These are phyloP conservation scores for Aegilops tauschii DNA, from an alignment of 176 grass and related monocot genomes.

Conservation along the genomic window DNA sequence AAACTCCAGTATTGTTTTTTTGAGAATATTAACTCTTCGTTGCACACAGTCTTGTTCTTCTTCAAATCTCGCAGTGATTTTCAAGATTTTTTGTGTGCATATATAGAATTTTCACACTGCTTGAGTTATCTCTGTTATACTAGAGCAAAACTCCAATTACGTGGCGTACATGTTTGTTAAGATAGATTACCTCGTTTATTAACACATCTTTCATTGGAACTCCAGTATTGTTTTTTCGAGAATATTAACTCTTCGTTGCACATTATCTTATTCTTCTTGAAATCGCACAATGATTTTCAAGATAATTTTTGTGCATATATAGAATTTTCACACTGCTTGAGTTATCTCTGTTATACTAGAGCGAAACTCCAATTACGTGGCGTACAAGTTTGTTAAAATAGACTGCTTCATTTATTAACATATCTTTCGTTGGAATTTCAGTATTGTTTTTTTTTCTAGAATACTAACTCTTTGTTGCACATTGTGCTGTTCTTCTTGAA, in stretches of 20 bases:
- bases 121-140: too few species aligned
- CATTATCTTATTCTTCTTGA: conserved; percentile 41
- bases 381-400: neutral
- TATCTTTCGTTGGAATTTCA: neutral
- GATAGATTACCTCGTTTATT: neutral
- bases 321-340: conserved; percentile 44
- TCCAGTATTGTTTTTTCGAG: neutral
- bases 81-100: too few species aligned
- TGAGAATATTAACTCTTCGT: too few species aligned
- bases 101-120: too few species aligned
- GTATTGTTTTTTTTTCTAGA: neutral
- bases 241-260: conserved; percentile 26
- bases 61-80: too few species aligned
- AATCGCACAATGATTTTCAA: conserved; percentile 16
- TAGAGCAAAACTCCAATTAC: too few species aligned
- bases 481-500: conserved; percentile 32
- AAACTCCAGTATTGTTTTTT: neutral
- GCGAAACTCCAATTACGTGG: conserved; percentile 16
- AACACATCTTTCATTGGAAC: neutral
- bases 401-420: neutral
- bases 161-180: too few species aligned
- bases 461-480: conserved; percentile 19
- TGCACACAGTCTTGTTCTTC: too few species aligned
- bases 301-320: conserved; percentile 44
- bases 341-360: neutral